Base-by-base conservation (phyloP, 176 grass and related monocot genomes). In the Oropetium thomaeum region DNA sequence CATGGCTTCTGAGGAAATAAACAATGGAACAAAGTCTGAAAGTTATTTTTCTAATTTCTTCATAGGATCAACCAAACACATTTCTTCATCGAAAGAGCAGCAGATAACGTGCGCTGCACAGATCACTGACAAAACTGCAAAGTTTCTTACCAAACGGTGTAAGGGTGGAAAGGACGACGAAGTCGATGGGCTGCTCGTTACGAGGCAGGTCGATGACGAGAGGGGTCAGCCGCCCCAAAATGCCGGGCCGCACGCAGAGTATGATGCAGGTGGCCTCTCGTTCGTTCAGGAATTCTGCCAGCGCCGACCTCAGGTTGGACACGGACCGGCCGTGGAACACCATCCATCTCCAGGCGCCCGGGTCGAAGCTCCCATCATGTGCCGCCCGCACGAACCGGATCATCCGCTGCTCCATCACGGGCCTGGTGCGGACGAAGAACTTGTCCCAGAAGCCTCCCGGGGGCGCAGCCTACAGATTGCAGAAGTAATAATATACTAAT, bases 191-290 rank as follows among this genome's bases (percentile, higher is more conserved):
- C 2, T 43, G 3, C 5, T 39, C n/a, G 29, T 10, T 5, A 19
- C 13, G 25, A 37, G 73, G 65, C 34, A 84, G 65, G 57, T 69
- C 54, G 17, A 23, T n/a, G 23, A 62, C 8, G 8, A 83, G 73
- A 76, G 81, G 73, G 26, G 43, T 83, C 14, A 39, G 41, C 81
- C 32, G 57, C 3, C 64, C 81, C 3, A 33, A 11, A 25, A 5
- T 7, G 25, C 81, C 81, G 1, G 72, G 32, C 37, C 55, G 42
- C 4, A 76, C 17, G 9, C 73, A 70, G 41, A 77, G 10, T 25
- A 4, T 49, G 67, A 51, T 1, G 55, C 3, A 2, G 59, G 2
- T 4, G 39, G 9, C 1, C 11, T 0, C 3, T 3, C 0, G 5
- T 15, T 31, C 0, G 12, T 16, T 2, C 58, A 60, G 11, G 1